These are phyloP conservation scores for Elsinoe batatas DNA, from an alignment of 2,329 filamentous ascomycete genomes.

Conservation along the genomic window DNA sequence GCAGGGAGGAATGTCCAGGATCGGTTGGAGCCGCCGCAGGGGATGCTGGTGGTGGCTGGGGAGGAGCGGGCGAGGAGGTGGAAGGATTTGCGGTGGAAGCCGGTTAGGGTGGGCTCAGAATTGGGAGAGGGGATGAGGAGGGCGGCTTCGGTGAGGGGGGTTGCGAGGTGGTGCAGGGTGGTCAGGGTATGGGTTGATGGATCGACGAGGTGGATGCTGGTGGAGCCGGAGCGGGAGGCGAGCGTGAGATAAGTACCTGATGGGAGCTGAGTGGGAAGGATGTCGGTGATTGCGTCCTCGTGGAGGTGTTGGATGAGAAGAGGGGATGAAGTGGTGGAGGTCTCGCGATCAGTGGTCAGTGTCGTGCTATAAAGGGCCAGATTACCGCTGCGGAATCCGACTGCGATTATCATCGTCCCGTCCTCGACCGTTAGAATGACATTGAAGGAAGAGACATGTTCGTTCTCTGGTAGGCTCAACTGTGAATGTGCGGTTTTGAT, in stretches of 20 bases:
- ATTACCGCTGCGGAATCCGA: conserved; percentile 49
- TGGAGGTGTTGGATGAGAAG: neutral
- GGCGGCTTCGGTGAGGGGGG: conserved; percentile 1
- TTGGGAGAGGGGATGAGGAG: neutral
- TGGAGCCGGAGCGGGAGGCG: neutral
- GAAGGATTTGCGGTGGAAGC: conserved; percentile 72
- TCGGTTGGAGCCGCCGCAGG: conserved; percentile 78
- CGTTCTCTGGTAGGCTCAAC: conserved; percentile 29
- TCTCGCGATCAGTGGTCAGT: neutral
- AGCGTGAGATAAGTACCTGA: neutral
- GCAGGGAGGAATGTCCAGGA: conserved; percentile 54
- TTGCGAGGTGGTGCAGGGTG: neutral
- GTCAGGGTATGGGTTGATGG: neutral
- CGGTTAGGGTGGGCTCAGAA: conserved; percentile 50
- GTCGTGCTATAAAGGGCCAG: conserved; percentile 33
- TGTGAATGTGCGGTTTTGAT: neutral
- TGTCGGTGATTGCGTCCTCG: conserved; percentile 10
- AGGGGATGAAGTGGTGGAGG: neutral
- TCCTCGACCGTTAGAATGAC: neutral
- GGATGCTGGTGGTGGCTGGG: conserved; percentile 59
- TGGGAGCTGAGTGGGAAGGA: neutral
- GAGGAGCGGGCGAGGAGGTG: conserved; percentile 68
- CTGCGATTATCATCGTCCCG: conserved; percentile 19
- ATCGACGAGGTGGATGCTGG: neutral
- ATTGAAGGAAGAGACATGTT: conserved; percentile 30